Percentiles rank a stretch among this genome's conserved stretches.
Conservation (phyloP, 768 basidiomycete genomes). For the Boletus tomentosulus region DNA sequence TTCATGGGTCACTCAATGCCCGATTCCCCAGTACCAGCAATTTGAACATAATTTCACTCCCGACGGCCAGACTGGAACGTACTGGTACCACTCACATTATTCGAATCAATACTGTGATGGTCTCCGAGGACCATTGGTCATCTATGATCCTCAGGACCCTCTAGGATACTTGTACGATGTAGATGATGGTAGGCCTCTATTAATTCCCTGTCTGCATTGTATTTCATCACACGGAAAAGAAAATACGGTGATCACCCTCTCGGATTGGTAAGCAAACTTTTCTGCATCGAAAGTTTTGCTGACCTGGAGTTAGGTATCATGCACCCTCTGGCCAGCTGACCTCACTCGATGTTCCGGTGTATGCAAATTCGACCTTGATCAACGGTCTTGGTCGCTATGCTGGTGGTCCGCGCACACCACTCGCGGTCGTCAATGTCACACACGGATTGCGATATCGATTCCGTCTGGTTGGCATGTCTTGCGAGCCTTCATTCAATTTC, state of each 20-base stretch:
- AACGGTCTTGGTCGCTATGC: constrained; percentile 48
- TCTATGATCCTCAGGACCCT: constrained; percentile 45
- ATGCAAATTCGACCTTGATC: constrained; percentile 43
- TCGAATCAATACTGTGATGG: constrained; percentile 40
- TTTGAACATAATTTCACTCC: constrained; percentile 37
- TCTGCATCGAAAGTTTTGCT: not conserved
- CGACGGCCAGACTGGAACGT: constrained; percentile 39
- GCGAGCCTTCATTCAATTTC: constrained; percentile 40
- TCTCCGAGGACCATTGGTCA: constrained; percentile 39
- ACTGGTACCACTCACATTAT: constrained; percentile 46
- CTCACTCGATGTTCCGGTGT: constrained; percentile 5
- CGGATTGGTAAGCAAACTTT: constrained; percentile 39
- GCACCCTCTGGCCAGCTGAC: constrained; percentile 16
- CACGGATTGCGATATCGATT: constrained; percentile 47
- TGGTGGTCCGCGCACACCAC: constrained; percentile 36
- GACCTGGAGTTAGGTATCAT: constrained; percentile 34
- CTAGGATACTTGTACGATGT: constrained; percentile 39
- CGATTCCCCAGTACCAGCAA: constrained; percentile 30
- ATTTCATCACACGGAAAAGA: constrained; percentile 17
- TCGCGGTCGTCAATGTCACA: constrained; percentile 45
- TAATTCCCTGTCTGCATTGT: not conserved
- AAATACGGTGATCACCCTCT: constrained; percentile 44
- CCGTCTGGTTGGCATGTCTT: constrained; percentile 49
- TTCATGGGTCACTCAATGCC: constrained; percentile 42
- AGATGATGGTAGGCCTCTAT: constrained; percentile 36